These are phyloP conservation scores for Dipteronia sinensis DNA, from an alignment of 345 rosid genomes.

Conservation along the genomic window DNA sequence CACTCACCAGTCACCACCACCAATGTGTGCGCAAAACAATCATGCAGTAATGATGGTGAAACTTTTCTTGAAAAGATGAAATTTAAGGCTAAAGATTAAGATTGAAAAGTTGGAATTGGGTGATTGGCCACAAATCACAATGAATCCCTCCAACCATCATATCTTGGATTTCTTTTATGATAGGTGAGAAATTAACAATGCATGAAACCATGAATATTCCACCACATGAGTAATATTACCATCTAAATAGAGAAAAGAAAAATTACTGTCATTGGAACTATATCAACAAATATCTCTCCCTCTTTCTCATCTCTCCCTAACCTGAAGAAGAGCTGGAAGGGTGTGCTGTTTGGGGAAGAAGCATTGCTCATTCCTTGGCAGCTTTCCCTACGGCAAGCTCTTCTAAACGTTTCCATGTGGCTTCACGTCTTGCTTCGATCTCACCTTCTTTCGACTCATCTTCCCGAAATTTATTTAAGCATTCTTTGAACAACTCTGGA, in stretches of 20 bases:
- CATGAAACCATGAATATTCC: background rate
- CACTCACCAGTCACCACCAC: background rate
- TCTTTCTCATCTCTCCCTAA: slow-evolving; percentile 16
- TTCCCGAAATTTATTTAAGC: slow-evolving; percentile 55
- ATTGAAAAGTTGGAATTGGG: slow-evolving; percentile 4
- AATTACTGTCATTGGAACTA: background rate
- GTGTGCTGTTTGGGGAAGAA: slow-evolving; percentile 23
- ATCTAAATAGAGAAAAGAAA: slow-evolving; percentile 15
- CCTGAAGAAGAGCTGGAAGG: slow-evolving; percentile 23
- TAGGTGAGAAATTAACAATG: background rate
- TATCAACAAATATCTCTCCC: slow-evolving; percentile 19
- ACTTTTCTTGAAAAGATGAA: background rate
- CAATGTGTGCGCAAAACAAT: background rate
- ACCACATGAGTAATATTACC: slow-evolving; percentile 15
- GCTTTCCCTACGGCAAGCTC: slow-evolving; percentile 46
- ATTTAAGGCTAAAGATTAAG: background rate
- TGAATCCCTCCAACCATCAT: background rate
- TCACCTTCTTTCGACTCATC: slow-evolving; percentile 54
- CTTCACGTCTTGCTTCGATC: slow-evolving; percentile 49
- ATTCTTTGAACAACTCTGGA: slow-evolving; percentile 63
- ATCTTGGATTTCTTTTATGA: slow-evolving; percentile 9
- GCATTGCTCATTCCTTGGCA: slow-evolving; percentile 30
- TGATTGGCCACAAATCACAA: slow-evolving; percentile 7
- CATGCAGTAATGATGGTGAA: background rate
- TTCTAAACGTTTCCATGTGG: slow-evolving; percentile 69